phyloP scores from a whole-genome alignment of 331 rosid species.

The Rosa hybrid region DNA sequence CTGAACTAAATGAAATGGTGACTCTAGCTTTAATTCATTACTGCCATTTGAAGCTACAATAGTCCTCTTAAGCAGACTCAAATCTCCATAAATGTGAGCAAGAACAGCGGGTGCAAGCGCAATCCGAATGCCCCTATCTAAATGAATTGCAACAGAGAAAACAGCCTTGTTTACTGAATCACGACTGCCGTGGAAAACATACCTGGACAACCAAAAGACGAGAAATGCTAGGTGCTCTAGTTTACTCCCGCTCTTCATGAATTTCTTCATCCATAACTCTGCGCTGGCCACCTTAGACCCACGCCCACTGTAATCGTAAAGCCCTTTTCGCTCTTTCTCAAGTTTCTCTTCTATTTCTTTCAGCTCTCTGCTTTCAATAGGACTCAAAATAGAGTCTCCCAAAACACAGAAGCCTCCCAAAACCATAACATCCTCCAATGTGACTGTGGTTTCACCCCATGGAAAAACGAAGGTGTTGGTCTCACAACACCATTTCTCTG shows the following conservation, averaged over 20 bases:
- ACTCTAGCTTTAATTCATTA: background rate
- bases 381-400: slow-evolving; percentile 23
- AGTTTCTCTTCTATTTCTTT: slow-evolving; percentile 3
- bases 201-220: slow-evolving; percentile 44
- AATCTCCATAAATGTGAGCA: slow-evolving; percentile 47
- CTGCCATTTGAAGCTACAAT: background rate
- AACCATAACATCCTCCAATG: slow-evolving; percentile 16
- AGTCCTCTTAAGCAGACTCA: slow-evolving; percentile 31
- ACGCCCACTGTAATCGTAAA: background rate
- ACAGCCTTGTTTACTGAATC: background rate
- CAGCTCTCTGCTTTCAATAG: slow-evolving; percentile 16
- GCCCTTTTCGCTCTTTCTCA: background rate
- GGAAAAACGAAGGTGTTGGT: too few relatives aligned
- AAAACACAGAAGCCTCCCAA: slow-evolving; percentile 36
- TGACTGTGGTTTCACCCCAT: too few relatives aligned
- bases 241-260: slow-evolving; percentile 34
- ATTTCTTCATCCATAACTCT: slow-evolving; percentile 20
- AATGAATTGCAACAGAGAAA: slow-evolving; percentile 45
- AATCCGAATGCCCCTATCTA: slow-evolving; percentile 1
- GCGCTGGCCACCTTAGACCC: background rate
- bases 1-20: slow-evolving; percentile 22
- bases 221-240: slow-evolving; percentile 61
- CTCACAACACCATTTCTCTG: too few relatives aligned
- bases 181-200: slow-evolving; percentile 19
- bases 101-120: slow-evolving; percentile 31